Conservation (phyloP, 2,329 filamentous ascomycete genomes). For the Hirsutella minnesotensis region DNA sequence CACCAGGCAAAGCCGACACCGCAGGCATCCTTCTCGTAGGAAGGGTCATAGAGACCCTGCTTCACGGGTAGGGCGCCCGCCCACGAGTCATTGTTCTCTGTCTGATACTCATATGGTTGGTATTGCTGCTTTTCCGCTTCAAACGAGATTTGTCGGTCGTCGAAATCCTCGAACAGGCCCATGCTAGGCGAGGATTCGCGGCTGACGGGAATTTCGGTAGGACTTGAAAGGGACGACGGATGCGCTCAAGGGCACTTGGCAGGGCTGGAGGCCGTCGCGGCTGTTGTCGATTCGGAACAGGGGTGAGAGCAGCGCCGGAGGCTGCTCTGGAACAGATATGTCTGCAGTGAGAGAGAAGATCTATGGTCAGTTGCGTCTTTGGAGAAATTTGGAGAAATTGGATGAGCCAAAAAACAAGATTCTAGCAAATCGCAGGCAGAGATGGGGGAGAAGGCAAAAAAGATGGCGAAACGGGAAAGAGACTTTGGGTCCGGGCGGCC, state of each 20-base stretch:
- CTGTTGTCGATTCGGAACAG: not conserved
- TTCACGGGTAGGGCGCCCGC: slow-evolving; percentile 91
- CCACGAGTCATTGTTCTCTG: slow-evolving; percentile 78
- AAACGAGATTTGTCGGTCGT: slow-evolving; percentile 53
- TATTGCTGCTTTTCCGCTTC: slow-evolving; percentile 49
- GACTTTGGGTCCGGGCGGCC: not conserved
- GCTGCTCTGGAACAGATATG: slow-evolving; percentile 11
- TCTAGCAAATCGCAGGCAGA: too few species aligned
- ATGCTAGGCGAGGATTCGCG: slow-evolving; percentile 50
- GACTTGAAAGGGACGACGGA: slow-evolving; percentile 1
- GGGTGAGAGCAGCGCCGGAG: slow-evolving; percentile 13
- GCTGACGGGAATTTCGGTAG: not conserved
- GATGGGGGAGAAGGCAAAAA: not conserved
- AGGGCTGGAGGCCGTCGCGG: not conserved
- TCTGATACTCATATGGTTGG: slow-evolving; percentile 74
- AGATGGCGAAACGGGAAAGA: too few species aligned
- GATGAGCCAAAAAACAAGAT: too few species aligned
- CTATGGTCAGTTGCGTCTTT: slow-evolving; percentile 3
- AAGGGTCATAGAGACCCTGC: slow-evolving; percentile 96
- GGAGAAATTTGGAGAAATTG: not conserved
- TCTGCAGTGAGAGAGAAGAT: not conserved
- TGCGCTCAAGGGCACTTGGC: too few species aligned
- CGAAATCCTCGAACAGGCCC: slow-evolving; percentile 54
- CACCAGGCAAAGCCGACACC: slow-evolving; percentile 98
- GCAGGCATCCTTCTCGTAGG: slow-evolving; percentile 96